Evolutionary conservation across 306 rosid species (phyloP), one percentile per base, ranked within the genome.

Genomic region (Neltuma alba): DNA sequence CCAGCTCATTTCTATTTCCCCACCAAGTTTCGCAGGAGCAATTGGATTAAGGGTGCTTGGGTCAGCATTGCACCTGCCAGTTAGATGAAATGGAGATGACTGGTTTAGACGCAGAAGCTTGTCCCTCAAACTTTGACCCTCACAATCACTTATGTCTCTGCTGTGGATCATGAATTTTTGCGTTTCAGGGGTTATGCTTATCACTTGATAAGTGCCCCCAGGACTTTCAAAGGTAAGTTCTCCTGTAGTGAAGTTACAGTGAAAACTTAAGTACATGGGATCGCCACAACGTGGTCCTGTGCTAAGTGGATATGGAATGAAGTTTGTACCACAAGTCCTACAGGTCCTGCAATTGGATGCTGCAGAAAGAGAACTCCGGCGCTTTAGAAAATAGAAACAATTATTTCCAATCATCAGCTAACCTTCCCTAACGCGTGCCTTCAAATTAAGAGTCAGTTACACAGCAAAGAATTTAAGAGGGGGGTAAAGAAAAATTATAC

Each of bases 221-320:
- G 81, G 86, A 48, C 86, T 73, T 61, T 84, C 85, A 68, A 88
- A 92, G 58, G 75, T 81, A 50, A 92, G 87, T 80, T 88, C 85
- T n/a, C 91, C 94, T 36, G 85, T 38, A 45, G 91, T 60, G 65
- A 16, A 36, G 81, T 89, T 81, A 86, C 94, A 92, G 67, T 47
- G 80, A 36, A 90, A 89, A 85, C 81, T 85, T 47, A 80, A 79
- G 88, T 88, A 92, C 75, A 47, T 61, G 15, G 86, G 86, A 58
- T 92, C 93, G 30, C 97, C 97, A 70, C 94, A 90, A 55, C 80
- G 50, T 68, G 89, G 85, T 67, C 92, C 89, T 33, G 86, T 90
- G 83, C 97, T 88, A 1, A 92, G 87, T 47, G 97, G 97, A 80
- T 92, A 92, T 37, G 97, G 90, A 77, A 92, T 76, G 64, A 88